phyloP scores from a whole-genome alignment of 2,329 filamentous ascomycete species.

The Penicillium sp. region DNA sequence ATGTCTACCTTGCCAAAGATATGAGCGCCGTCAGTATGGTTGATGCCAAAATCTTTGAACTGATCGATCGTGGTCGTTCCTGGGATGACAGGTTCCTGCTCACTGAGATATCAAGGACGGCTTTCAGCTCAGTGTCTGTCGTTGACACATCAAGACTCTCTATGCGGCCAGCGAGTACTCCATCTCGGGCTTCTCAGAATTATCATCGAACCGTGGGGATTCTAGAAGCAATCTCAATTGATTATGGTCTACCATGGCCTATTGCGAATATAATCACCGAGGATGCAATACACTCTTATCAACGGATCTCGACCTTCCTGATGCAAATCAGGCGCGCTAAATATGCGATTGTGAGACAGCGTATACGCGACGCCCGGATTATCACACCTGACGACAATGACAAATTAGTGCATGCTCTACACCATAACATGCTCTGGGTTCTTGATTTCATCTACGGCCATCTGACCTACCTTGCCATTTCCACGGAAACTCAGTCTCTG shows the following conservation, averaged over 20 bases:
- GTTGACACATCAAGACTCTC: constrained; percentile 63
- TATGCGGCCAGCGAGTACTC: constrained; percentile 50
- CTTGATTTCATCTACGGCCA: constrained; percentile 72
- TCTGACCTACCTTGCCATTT: constrained; percentile 69
- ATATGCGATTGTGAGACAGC: constrained; percentile 59
- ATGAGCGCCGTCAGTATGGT: constrained; percentile 66
- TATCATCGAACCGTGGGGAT: constrained; percentile 59
- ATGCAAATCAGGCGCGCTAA: constrained; percentile 73
- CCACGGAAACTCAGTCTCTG: constrained; percentile 59
- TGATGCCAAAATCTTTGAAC: constrained; percentile 68
- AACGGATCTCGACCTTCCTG: constrained; percentile 70
- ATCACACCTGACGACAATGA: constrained; percentile 36
- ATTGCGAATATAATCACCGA: constrained; percentile 70
- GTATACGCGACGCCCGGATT: constrained; percentile 32
- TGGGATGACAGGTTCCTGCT: constrained; percentile 84
- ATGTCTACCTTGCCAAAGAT: constrained; percentile 74
- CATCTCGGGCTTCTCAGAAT: constrained; percentile 43
- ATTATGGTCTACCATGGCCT: constrained; percentile 66
- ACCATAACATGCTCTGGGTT: constrained; percentile 74
- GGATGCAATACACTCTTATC: constrained; percentile 64
- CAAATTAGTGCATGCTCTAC: constrained; percentile 48
- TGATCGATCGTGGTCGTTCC: constrained; percentile 60
- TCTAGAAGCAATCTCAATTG: constrained; percentile 62
- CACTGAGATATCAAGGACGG: constrained; percentile 72
- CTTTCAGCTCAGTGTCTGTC: constrained; percentile 55